phyloP scores from a whole-genome alignment of 192 early-diverging fungal species.

The Thamnidium elegans region DNA sequence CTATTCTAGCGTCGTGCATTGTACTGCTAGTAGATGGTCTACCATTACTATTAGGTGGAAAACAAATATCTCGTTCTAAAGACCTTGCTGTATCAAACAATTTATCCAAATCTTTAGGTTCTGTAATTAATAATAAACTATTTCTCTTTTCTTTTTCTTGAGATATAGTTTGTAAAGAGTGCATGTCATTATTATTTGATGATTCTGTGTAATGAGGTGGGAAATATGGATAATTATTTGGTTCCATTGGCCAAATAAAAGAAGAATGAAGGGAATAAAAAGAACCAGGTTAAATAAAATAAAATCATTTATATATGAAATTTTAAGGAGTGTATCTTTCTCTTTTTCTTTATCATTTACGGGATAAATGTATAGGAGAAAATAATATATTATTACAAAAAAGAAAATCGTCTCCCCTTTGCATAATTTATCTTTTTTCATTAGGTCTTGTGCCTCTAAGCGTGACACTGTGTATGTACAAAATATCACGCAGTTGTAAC shows the following conservation, averaged over 20 bases:
- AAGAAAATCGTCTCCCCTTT: too few species aligned
- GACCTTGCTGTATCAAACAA: conserved; percentile 7
- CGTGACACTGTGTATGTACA: too few species aligned
- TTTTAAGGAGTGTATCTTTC: background rate
- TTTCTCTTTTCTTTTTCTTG: background rate
- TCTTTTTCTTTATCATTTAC: background rate
- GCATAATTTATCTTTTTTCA: too few species aligned
- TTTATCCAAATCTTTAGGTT: conserved; percentile 4
- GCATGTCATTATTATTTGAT: background rate
- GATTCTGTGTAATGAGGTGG: background rate
- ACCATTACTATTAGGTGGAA: conserved; percentile 4
- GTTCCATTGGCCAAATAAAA: background rate
- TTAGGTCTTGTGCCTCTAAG: too few species aligned
- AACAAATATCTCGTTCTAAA: conserved; percentile 18
- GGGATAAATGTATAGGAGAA: conserved; percentile 1
- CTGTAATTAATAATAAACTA: background rate
- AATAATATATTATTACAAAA: background rate
- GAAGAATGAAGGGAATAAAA: background rate
- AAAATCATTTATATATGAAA: background rate
- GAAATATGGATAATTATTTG: background rate
- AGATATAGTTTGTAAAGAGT: background rate
- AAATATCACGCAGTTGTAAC: too few species aligned
- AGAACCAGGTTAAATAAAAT: too few species aligned
- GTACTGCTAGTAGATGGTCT: background rate
- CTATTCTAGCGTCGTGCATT: background rate